A percentile compares a stretch with the other conserved stretches of the same genome.
phyloP scores from a whole-genome alignment of 31 red algal genomes.

The Odonthalia washingtoniensis region DNA sequence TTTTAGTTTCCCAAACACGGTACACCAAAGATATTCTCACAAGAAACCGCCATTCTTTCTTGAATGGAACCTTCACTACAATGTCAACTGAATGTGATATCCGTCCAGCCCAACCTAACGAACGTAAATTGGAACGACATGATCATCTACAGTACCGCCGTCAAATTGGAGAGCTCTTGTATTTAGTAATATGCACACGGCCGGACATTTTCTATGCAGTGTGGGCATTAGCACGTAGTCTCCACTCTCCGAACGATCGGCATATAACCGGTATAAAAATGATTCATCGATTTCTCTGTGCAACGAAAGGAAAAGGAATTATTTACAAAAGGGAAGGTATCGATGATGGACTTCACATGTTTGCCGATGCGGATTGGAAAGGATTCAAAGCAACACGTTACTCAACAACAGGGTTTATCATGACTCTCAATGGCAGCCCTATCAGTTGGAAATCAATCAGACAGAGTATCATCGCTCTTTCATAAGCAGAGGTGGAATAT shows the following conservation, averaged over 20 bases:
- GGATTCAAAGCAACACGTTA: not conserved
- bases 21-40: not conserved
- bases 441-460: conserved; percentile 25
- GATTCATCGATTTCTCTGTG: no score
- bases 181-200: conserved; percentile 16
- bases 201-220: conserved; percentile 13
- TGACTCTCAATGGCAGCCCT: conserved; percentile 22
- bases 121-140: not conserved
- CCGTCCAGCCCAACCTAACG: not conserved
- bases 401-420: conserved; percentile 46
- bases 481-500: conserved; percentile 52
- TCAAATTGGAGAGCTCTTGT: conserved; percentile 23
- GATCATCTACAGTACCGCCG: conserved; percentile 4
- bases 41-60: not conserved
- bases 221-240: not conserved
- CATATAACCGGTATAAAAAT: conserved; percentile 23
- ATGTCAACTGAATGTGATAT: not conserved
- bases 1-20: not conserved
- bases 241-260: not conserved
- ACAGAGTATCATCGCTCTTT: conserved; percentile 34
- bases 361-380: conserved; percentile 18
- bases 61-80: not conserved
- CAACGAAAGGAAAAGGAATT: not conserved
- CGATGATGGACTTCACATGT: not conserved
- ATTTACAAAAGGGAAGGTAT: not conserved